Conservation (phyloP, 371 early-diverging fungal genomes). For the Actinomortierella ambigua region DNA sequence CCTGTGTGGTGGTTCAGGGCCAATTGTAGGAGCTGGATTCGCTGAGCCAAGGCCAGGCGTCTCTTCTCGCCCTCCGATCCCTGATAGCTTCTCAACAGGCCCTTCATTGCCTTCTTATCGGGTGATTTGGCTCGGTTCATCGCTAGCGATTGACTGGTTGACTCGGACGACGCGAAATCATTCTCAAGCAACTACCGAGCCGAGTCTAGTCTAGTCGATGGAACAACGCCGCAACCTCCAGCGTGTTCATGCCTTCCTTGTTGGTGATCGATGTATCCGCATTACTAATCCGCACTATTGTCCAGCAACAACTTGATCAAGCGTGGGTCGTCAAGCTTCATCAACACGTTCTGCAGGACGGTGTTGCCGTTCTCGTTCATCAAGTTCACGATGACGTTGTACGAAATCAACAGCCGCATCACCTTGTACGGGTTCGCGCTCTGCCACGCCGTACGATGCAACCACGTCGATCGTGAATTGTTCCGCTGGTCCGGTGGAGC, state of each 20-base stretch:
- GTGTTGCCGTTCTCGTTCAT: conserved; percentile 41
- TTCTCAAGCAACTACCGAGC: conserved; percentile 32
- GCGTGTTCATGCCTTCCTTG: conserved; percentile 37
- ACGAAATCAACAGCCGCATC: conserved; percentile 32
- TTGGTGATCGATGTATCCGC: conserved; percentile 33
- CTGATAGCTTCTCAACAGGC: conserved; percentile 29
- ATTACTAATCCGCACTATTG: too few species aligned
- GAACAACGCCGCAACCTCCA: conserved; percentile 41
- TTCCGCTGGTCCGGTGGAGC: conserved; percentile 38
- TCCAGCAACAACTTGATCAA: conserved; percentile 35
- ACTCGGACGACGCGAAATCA: conserved; percentile 28
- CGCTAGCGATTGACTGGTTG: conserved; percentile 22
- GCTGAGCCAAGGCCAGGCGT: conserved; percentile 23
- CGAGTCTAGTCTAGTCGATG: conserved; percentile 23
- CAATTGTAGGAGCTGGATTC: neutral
- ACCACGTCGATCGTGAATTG: conserved; percentile 28
- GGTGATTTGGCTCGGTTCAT: conserved; percentile 30
- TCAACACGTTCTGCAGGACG: conserved; percentile 35
- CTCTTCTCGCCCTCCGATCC: conserved; percentile 30
- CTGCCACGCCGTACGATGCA: conserved; percentile 40
- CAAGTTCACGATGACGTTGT: conserved; percentile 34
- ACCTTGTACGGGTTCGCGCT: conserved; percentile 26
- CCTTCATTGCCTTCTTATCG: conserved; percentile 35
- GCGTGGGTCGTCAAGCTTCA: conserved; percentile 34
- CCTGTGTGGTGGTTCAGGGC: too few species aligned